These are phyloP conservation scores for Penicillium angulare DNA, from an alignment of 495 filamentous ascomycete species.

Conservation along the genomic window DNA sequence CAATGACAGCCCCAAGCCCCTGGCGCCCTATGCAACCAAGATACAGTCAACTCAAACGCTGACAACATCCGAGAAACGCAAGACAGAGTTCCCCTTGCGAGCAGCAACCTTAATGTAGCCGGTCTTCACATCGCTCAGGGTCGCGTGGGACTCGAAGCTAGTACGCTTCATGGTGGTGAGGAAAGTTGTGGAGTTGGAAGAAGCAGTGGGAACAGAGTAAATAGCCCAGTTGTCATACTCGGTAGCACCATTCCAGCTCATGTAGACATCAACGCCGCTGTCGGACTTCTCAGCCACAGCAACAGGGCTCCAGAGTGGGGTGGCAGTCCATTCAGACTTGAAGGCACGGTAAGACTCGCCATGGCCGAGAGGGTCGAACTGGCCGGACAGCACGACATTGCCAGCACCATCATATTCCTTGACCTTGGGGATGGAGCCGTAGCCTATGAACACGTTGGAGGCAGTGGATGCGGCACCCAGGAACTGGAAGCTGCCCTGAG, in stretches of 20 bases:
- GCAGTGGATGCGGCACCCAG: conserved; percentile 16
- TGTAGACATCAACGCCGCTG: conserved; percentile 15
- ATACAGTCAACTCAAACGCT: too few relatives aligned
- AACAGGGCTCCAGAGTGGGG: conserved; percentile 13
- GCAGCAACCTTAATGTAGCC: conserved; percentile 31
- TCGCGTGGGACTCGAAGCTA: conserved; percentile 28
- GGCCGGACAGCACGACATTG: conserved; percentile 8
- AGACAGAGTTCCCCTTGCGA: conserved; percentile 21
- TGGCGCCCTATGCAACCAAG: too few relatives aligned
- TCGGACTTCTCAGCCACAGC: conserved; percentile 5
- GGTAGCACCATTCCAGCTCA: conserved; percentile 39
- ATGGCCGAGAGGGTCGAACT: conserved; percentile 9
- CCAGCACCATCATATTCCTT: conserved; percentile 37
- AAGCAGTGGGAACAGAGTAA: conserved; percentile 21
- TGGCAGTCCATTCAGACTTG: conserved; percentile 15
- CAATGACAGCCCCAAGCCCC: too few relatives aligned
- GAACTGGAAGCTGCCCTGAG: conserved; percentile 41
- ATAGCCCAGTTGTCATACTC: conserved; percentile 37
- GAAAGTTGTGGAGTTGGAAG: conserved; percentile 16
- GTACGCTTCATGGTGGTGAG: conserved; percentile 16
- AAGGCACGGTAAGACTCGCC: conserved; percentile 18
- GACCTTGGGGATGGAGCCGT: conserved; percentile 39
- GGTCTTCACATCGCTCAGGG: conserved; percentile 7
- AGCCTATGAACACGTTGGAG: conserved; percentile 40
- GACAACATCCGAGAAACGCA: conserved; percentile 18